A percentile compares a stretch with the other conserved stretches of the same genome.
These are phyloP conservation scores for Talaromyces borbonicus DNA, from an alignment of 495 filamentous ascomycete genomes.

Conservation along the genomic window DNA sequence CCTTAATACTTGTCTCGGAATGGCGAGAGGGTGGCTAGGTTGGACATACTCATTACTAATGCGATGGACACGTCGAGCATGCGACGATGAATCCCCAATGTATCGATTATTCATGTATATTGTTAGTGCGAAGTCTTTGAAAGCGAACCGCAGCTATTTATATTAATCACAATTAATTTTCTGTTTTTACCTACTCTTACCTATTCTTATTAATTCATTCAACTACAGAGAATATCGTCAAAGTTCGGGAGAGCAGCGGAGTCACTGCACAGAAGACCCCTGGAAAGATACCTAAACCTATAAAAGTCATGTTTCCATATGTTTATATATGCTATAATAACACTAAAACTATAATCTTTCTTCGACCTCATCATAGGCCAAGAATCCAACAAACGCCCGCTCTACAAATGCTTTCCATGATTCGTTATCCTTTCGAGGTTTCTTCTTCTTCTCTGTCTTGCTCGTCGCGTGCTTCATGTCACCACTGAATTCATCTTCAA, in stretches of 20 bases:
- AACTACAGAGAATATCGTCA: too few relatives aligned
- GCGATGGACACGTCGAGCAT: not conserved
- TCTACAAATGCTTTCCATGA: slow-evolving; percentile 67
- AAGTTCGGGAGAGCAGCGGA: too few relatives aligned
- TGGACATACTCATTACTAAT: not conserved
- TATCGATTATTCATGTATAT: not conserved
- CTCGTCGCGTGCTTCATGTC: slow-evolving; percentile 1
- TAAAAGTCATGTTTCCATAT: not conserved
- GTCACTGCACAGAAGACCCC: too few relatives aligned
- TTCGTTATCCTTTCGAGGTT: slow-evolving; percentile 35
- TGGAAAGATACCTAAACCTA: too few relatives aligned
- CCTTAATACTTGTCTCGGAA: too few relatives aligned
- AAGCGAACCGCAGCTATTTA: too few relatives aligned
- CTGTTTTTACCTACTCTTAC: too few relatives aligned
- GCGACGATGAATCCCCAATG: not conserved
- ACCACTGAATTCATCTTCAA: slow-evolving; percentile 12
- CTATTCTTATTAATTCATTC: too few relatives aligned
- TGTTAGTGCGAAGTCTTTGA: not conserved
- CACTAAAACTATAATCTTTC: slow-evolving; percentile 11
- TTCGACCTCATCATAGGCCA: slow-evolving; percentile 49
- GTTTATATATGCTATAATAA: not conserved
- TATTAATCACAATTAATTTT: too few relatives aligned
- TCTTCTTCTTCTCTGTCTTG: slow-evolving; percentile 10
- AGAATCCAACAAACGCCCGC: slow-evolving; percentile 70
- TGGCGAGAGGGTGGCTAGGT: too few relatives aligned